Percentiles rank a stretch among this genome's conserved stretches.
Evolutionary conservation across 306 rosid species (phyloP).

Genomic region (Sphenostylis stenocarpa): DNA sequence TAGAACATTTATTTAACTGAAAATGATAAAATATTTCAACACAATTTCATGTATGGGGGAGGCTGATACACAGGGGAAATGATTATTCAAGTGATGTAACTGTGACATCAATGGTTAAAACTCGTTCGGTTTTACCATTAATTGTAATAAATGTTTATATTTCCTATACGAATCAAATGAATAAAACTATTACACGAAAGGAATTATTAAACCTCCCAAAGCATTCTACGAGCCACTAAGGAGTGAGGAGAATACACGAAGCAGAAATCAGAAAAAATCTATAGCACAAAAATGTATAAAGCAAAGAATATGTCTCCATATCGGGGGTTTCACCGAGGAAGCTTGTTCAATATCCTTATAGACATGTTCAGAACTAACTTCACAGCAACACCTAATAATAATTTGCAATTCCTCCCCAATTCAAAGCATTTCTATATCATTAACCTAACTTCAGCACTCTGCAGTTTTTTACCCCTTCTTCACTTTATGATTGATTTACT

Average conservation of each 20-base stretch:
- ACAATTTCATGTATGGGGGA: not conserved
- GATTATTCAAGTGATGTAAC: constrained; percentile 4
- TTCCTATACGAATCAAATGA: constrained; percentile 41
- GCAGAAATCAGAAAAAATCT: constrained; percentile 37
- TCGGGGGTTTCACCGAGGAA: constrained; percentile 23
- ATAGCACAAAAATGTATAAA: constrained; percentile 38
- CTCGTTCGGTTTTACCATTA: not conserved
- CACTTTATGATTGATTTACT: constrained; percentile 44
- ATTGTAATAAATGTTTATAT: constrained; percentile 29
- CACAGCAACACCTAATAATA: constrained; percentile 28
- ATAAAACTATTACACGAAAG: constrained; percentile 16
- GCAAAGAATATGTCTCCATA: constrained; percentile 30
- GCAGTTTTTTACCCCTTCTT: not conserved
- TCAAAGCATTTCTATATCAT: constrained; percentile 6
- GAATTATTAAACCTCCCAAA: constrained; percentile 34
- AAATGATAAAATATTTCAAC: too few relatives aligned
- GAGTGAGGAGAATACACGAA: constrained; percentile 41
- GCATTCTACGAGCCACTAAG: constrained; percentile 40
- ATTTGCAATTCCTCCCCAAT: constrained; percentile 7
- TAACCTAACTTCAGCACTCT: not conserved
- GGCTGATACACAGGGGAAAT: not conserved
- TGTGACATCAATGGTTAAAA: constrained; percentile 14
- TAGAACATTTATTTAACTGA: too few relatives aligned
- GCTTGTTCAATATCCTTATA: constrained; percentile 14
- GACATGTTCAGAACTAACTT: constrained; percentile 29